Evolutionary conservation across 768 basidiomycete genomes (phyloP), one percentile per base, ranked within the genome.

Genomic region (Exsudoporus frostii): DNA sequence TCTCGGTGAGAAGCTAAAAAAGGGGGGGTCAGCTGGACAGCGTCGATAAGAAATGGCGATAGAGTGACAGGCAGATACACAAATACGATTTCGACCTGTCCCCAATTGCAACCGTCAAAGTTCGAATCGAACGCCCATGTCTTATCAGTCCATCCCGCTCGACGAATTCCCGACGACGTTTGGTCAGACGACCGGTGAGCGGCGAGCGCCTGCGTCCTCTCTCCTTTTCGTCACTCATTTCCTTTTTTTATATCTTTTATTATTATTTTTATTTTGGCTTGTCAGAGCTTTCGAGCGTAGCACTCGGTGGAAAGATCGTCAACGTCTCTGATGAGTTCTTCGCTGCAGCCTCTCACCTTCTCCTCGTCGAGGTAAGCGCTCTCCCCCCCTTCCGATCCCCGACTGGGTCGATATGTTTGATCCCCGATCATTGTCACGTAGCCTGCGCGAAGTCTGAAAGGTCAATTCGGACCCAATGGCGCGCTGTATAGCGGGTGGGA

Each of bases 401-500:
- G 32, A 7, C 22, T 3, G 24, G 25, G 19, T 22, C 11, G 41
- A 48, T 36, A 6, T 6, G 17, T 17, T 34, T 29, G 30, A 19
- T 36, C 20, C 19, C 19, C 25, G 11, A 3, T 27, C 22, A 20
- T 36, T 38, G 5, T 30, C 41, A 33, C 50, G 14, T 58, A 97
- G 94, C 89, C 95, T 7, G 84, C 95, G 22, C 81, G 79, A 5
- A 92, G 86, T 59, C 72, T 97, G 66, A 94, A 95, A 70, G 97
- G 97, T n/a, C 92, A 94, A 60, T 99, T 94, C 62, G 96, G 96
- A 7, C 90, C 93, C 3, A 96, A 94, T 38, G 97, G 97, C 22
- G 96, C 96, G 0, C 72, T 98, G 22, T 98, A 79, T 70, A 91
- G 87, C 58, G 97, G 95, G 48, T 99, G 97, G 97, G 97, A 99